Conservation (phyloP, 306 rosid species). For the Rosa persica region DNA sequence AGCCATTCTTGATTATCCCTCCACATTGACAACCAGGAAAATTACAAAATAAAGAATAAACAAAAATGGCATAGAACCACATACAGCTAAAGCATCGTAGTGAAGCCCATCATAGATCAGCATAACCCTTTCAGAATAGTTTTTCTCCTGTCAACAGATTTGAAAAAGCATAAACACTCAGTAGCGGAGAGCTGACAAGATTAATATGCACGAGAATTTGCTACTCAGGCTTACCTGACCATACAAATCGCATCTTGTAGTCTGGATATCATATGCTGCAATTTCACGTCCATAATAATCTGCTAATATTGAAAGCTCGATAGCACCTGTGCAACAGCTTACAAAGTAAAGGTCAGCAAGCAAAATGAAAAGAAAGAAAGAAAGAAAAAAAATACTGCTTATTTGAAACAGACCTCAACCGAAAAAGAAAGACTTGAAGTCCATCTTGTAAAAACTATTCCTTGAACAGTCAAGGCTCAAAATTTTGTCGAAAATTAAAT, state of each 20-base stretch:
- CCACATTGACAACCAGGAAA: neutral
- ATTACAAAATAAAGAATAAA: neutral
- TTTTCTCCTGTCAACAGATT: slow-evolving; percentile 58
- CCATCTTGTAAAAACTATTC: neutral
- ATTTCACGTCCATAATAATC: slow-evolving; percentile 88
- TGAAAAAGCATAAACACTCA: slow-evolving; percentile 17
- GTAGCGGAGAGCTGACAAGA: slow-evolving; percentile 28
- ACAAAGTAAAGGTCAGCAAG: slow-evolving; percentile 26
- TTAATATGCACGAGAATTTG: slow-evolving; percentile 17
- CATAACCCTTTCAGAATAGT: slow-evolving; percentile 78
- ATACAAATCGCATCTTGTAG: slow-evolving; percentile 89
- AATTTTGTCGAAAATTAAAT: neutral
- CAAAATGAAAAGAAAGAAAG: neutral
- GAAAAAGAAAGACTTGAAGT: neutral
- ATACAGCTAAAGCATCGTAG: slow-evolving; percentile 91
- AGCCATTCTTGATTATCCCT: neutral
- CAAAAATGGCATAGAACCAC: slow-evolving; percentile 23
- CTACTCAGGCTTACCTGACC: slow-evolving; percentile 71
- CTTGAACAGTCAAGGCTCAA: neutral
- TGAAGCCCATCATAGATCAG: slow-evolving; percentile 94
- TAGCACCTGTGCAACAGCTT: slow-evolving; percentile 65
- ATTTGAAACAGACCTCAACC: neutral
- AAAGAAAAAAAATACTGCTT: neutral
- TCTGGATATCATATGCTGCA: slow-evolving; percentile 92
- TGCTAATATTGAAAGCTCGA: slow-evolving; percentile 89